Evolutionary conservation across 495 filamentous ascomycete genomes (phyloP), one percentile per base, ranked within the genome.

Genomic region (Coniosporium apollinis): DNA sequence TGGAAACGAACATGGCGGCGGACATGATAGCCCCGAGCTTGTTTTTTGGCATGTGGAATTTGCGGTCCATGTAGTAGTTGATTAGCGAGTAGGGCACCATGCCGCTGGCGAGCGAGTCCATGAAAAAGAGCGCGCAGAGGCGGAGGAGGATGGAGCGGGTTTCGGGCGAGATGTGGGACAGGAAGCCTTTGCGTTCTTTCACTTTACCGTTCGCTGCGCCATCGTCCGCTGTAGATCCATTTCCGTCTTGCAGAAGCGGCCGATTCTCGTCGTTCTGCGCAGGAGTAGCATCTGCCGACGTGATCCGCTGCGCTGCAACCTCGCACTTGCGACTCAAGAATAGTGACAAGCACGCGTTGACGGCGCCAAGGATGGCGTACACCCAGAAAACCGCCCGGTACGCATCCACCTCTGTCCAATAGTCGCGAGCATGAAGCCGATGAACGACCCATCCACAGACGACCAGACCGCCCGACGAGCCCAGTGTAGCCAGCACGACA

Each of bases 101-200:
- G 19, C 82, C 81, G 28, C 78, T 79, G 2, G 82, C 79, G 29
- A 89, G 64, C 0, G 75, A 74, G 58, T 94, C 85, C 2, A 92
- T 50, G 25, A 71, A 69, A 43, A 93, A 75, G 8, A 93, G 60
- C 34, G 81, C 65, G 57, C 79, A 83, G 0, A 93, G 60, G 13
- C 75, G 68, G 32, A 74, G 50, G 38, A 92, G 68, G 36, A 81
- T 65, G 1, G 60, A 57, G 25, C 69, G 60, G 8, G 76, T 69
- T 29, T 59, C 37, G 43, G 45, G 49, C 19, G 42, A 51, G 19
- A 59, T 39, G 9, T 38, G 32, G 17, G 46, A 39, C 22, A 55
- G 19, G 6, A 55, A 16, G 30, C 1, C 38, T 45, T 18, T 39
- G 35, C 28, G 39, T 47, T 24, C 31, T 42, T 30, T 41, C 19